These are phyloP conservation scores for Ogataea nonfermentans DNA, from an alignment of 805 yeast species.

Conservation along the genomic window DNA sequence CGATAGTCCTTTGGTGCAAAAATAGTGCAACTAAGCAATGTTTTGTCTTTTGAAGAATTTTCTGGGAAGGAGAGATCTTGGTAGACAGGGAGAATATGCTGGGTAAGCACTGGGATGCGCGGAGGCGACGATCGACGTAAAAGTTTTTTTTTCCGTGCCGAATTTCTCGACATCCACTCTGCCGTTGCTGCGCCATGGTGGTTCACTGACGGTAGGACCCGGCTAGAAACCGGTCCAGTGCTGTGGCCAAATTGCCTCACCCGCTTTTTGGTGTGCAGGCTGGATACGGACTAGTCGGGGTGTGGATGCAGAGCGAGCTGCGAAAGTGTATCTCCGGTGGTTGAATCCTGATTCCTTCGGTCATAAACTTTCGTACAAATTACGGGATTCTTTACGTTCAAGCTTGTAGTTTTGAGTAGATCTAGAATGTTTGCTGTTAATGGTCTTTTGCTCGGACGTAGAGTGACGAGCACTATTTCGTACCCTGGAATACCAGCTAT, in stretches of 20 bases:
- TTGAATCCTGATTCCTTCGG: slow-evolving; percentile 50
- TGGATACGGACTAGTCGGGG: slow-evolving; percentile 1
- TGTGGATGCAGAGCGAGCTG: slow-evolving; percentile 7
- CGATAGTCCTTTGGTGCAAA: slow-evolving; percentile 1
- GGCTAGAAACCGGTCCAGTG: background rate
- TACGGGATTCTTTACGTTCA: background rate
- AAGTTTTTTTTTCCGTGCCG: background rate
- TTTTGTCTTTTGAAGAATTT: slow-evolving; percentile 7
- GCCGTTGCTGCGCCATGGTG: slow-evolving; percentile 2
- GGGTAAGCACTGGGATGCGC: slow-evolving; percentile 6
- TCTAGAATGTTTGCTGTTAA: background rate
- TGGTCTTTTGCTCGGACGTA: background rate
- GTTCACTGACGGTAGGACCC: background rate
- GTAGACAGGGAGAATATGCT: slow-evolving; percentile 5
- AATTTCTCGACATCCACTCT: slow-evolving; percentile 4
- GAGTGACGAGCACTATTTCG: too few relatives aligned
- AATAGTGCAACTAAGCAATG: slow-evolving; percentile 6
- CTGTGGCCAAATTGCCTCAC: slow-evolving; percentile 5
- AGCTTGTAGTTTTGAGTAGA: background rate
- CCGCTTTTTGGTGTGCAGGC: slow-evolving; percentile 3
- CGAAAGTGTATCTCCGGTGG: slow-evolving; percentile 54
- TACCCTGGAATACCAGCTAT: too few relatives aligned
- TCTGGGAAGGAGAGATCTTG: slow-evolving; percentile 12
- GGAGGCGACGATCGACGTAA: slow-evolving; percentile 11
- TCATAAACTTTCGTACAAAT: slow-evolving; percentile 47